Evolutionary conservation across 176 grass and related monocot species (phyloP).

Genomic region (Poa annua): DNA sequence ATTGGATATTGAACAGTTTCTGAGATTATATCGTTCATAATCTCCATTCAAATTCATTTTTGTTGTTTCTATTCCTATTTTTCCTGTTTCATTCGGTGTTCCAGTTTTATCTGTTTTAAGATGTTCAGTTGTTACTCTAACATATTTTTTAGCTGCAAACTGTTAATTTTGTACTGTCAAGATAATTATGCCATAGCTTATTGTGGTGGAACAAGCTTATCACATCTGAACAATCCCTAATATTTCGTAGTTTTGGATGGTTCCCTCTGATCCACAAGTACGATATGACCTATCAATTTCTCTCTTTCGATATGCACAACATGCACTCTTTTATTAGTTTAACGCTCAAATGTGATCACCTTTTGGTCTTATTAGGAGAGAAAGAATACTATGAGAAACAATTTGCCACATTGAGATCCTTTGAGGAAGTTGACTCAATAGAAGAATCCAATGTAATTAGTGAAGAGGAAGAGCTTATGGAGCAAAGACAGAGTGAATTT

Average conservation of each 20-base stretch:
- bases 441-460: slow-evolving; percentile 56
- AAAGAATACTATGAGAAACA: slow-evolving; percentile 88
- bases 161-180: not conserved
- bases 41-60: slow-evolving; percentile 1
- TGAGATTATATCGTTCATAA: slow-evolving; percentile 2
- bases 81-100: not conserved
- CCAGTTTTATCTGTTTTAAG: not conserved
- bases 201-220: not conserved
- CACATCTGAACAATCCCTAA: not conserved
- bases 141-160: not conserved
- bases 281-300: not conserved
- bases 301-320: not conserved
- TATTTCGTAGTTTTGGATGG: not conserved
- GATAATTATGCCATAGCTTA: not conserved
- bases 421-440: slow-evolving; percentile 76
- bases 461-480: slow-evolving; percentile 60
- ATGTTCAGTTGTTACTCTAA: not conserved
- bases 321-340: slow-evolving; percentile 2
- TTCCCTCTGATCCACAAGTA: slow-evolving; percentile 18
- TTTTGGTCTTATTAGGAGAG: slow-evolving; percentile 57
- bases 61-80: not conserved
- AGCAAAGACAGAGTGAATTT: slow-evolving; percentile 88
- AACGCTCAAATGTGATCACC: not conserved
- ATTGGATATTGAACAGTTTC: not conserved
- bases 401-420: slow-evolving; percentile 78